A percentile compares a stretch with the other conserved stretches of the same genome.
Conservation (phyloP, 1,284 basidiomycete genomes). For the Cerrena zonata region DNA sequence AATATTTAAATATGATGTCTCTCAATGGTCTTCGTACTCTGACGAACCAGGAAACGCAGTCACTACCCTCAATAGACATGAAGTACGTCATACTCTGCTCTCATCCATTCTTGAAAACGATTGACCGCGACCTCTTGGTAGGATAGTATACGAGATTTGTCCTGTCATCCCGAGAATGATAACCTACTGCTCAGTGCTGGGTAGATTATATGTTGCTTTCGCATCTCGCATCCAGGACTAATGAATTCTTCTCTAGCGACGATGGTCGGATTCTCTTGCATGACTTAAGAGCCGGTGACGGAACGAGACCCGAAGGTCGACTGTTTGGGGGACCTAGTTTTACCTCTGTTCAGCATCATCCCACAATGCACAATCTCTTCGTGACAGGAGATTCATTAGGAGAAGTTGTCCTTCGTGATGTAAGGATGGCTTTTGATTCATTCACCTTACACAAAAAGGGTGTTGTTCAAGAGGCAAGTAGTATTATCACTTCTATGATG, state of each 20-base stretch:
- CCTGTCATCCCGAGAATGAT: constrained; percentile 59
- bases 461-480: constrained; percentile 43
- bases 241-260: constrained; percentile 38
- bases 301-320: constrained; percentile 39
- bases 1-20: constrained; percentile 55
- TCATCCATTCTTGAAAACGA: constrained; percentile 4
- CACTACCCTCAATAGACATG: constrained; percentile 16
- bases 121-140: constrained; percentile 23
- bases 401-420: constrained; percentile 60
- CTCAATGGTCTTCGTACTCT: constrained; percentile 15
- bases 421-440: constrained; percentile 70
- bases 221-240: constrained; percentile 5
- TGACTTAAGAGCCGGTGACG: constrained; percentile 40
- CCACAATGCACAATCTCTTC: constrained; percentile 59
- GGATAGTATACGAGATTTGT: constrained; percentile 59
- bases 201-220: constrained; percentile 29
- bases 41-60: constrained; percentile 17
- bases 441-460: constrained; percentile 42
- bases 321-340: constrained; percentile 50
- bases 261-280: constrained; percentile 61
- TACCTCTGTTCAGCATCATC: constrained; percentile 60
- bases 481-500: neutral
- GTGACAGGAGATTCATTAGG: constrained; percentile 55
- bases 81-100: constrained; percentile 14
- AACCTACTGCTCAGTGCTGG: constrained; percentile 62